A percentile compares a stretch with the other conserved stretches of the same genome.
phyloP scores from a whole-genome alignment of 202 grass and related monocot genomes.

The Tripidium arundinaceum region DNA sequence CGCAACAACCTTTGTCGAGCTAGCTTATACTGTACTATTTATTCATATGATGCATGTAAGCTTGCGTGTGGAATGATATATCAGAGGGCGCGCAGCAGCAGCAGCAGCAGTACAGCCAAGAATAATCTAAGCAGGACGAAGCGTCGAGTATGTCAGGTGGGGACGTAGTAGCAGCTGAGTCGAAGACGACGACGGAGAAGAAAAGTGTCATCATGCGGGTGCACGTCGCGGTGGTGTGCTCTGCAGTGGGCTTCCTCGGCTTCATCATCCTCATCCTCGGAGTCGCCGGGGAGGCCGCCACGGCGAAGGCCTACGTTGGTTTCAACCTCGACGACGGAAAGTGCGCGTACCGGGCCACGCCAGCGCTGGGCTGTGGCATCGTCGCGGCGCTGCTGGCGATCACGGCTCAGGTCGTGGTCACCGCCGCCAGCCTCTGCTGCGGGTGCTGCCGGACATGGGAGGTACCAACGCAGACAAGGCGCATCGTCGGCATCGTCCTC shows the following conservation, averaged over 20 bases:
- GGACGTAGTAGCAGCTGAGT: background rate
- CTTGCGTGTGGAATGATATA: background rate
- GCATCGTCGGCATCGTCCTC: slow-evolving; percentile 4
- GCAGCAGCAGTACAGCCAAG: background rate
- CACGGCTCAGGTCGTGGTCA: slow-evolving; percentile 7
- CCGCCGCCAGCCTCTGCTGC: background rate
- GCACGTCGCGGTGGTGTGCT: slow-evolving; percentile 5
- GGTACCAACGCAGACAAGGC: background rate
- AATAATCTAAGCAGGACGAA: background rate
- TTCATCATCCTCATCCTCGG: slow-evolving; percentile 24
- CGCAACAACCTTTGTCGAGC: too few relatives aligned
- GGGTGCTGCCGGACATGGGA: slow-evolving; percentile 17
- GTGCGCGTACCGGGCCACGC: background rate
- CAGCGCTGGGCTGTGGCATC: slow-evolving; percentile 29
- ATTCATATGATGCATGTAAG: background rate
- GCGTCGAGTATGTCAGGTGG: background rate
- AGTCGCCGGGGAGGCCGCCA: background rate
- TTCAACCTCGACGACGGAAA: fast-evolving
- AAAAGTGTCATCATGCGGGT: background rate
- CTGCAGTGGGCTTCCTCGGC: slow-evolving; percentile 7
- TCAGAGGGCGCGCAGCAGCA: background rate
- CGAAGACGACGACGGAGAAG: background rate
- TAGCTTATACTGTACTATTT: too few relatives aligned
- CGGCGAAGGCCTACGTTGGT: background rate
- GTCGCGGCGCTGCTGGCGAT: slow-evolving; percentile 4